A percentile compares a stretch with the other conserved stretches of the same genome.
Conservation (phyloP, 2,329 filamentous ascomycete genomes). For the Penicillium janthinellum region DNA sequence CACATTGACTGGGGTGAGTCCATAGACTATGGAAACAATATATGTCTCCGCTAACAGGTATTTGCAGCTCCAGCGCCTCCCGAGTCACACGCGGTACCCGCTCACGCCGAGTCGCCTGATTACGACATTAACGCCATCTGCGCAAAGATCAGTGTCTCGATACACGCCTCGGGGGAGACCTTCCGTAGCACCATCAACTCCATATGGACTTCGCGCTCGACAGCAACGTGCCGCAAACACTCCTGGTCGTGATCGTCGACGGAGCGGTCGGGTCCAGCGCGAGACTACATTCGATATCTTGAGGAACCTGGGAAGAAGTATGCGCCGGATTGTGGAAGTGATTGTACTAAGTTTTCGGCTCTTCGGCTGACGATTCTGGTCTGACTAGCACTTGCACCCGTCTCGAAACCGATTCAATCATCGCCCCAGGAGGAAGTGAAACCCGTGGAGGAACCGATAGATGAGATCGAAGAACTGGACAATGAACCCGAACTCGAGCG, state of each 20-base stretch:
- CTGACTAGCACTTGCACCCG: slow-evolving; percentile 50
- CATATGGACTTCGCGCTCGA: slow-evolving; percentile 57
- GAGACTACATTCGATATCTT: slow-evolving; percentile 60
- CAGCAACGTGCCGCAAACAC: slow-evolving; percentile 57
- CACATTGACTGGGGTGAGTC: slow-evolving; percentile 31
- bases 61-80: slow-evolving; percentile 38
- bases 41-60: slow-evolving; percentile 2
- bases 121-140: slow-evolving; percentile 34
- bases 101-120: slow-evolving; percentile 40
- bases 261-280: slow-evolving; percentile 53
- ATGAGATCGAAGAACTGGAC: slow-evolving; percentile 51
- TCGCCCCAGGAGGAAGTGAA: slow-evolving; percentile 46
- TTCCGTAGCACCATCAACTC: slow-evolving; percentile 52
- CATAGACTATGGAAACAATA: not conserved
- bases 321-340: not conserved
- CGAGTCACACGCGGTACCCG: slow-evolving; percentile 34
- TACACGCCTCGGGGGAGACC: slow-evolving; percentile 38
- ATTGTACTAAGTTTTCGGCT: not conserved
- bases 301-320: slow-evolving; percentile 55
- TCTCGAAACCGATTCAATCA: slow-evolving; percentile 49
- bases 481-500: slow-evolving; percentile 49
- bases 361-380: not conserved
- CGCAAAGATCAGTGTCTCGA: slow-evolving; percentile 36
- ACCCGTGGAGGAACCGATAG: slow-evolving; percentile 20
- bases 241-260: slow-evolving; percentile 51